Evolutionary conservation across 306 rosid genomes (phyloP), one percentile per base, ranked within the genome.

Genomic region (Castanopsis chinensis): DNA sequence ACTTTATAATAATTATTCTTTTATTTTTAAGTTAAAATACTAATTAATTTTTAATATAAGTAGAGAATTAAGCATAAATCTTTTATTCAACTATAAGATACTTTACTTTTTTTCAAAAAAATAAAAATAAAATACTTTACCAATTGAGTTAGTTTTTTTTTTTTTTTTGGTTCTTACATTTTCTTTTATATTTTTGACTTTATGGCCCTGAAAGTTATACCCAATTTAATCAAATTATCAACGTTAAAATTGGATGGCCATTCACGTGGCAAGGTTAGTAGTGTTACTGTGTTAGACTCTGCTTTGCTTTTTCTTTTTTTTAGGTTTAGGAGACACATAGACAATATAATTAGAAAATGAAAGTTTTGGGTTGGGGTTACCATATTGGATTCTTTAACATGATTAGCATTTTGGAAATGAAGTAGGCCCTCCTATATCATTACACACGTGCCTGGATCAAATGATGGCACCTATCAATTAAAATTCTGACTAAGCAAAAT

Each of bases 401-500:
- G 41, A 59, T 51, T 73, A 45, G 65, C 71, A 69, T 68, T 77
- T 51, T 33, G 37, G 72, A 27, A 74, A 72, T 78, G 74, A 74
- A 77, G 79, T 73, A 56, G 73, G 52, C 58, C 63, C 64, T 71
- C 59, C 58, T 75, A 43, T 27, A 86, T 86, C 67, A 86, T 86
- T 58, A 86, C 81, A 79, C 86, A 86, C 89, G 86, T 86, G 86
- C 86, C 80, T 79, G 32, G 9, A 78, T 14, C 30, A 82, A 85
- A 85, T 85, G 81, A 85, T 85, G 84, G 25, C 78, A 14, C 76
- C 65, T 73, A 73, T 77, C 78, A 77, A 72, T 72, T 67, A 83
- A 82, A 21, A 69, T 6, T 78, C 69, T 83, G 76, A 78, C 76
- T 58, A 52, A 52, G 55, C 21, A 53, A 14, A 53, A 76, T 10